Percentiles rank a stretch among this genome's conserved stretches.
Evolutionary conservation across 1,139 yeast species (phyloP).

Genomic region (Geotrichum phurueaensis): DNA sequence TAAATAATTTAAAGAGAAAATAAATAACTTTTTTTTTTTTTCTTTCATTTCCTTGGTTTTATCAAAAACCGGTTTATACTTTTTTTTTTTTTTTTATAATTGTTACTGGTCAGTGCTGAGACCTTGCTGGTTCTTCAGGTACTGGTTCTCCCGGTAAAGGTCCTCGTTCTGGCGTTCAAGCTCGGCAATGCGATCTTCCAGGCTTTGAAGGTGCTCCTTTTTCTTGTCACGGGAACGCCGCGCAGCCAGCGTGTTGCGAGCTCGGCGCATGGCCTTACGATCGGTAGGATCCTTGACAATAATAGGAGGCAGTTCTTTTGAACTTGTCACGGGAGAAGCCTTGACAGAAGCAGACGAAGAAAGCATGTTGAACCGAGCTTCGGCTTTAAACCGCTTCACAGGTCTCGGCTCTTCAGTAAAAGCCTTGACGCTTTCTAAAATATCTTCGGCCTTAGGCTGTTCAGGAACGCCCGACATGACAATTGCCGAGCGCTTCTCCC

Average conservation of each 20-base stretch:
- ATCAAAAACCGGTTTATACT: not conserved
- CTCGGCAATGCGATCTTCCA: constrained; percentile 69
- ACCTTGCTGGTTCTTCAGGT: not conserved
- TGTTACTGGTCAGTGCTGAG: not conserved
- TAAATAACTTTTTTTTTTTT: too few relatives aligned
- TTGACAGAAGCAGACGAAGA: not conserved
- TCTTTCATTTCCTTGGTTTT: too few relatives aligned
- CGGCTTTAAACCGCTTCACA: not conserved
- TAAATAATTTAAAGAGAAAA: too few relatives aligned
- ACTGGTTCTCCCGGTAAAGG: constrained; percentile 17
- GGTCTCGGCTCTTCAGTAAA: not conserved
- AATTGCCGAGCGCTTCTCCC: constrained; percentile 22
- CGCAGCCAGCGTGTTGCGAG: constrained; percentile 95
- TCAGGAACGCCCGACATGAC: constrained; percentile 9
- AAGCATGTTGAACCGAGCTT: not conserved
- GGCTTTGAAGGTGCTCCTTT: constrained; percentile 76
- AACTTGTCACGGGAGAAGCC: not conserved
- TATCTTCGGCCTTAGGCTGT: not conserved
- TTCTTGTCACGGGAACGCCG: constrained; percentile 91
- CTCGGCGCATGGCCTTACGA: constrained; percentile 71
- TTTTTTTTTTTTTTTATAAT: too few relatives aligned
- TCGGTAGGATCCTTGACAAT: constrained; percentile 50
- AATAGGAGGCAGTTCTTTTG: constrained; percentile 44
- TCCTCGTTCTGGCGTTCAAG: constrained; percentile 37
- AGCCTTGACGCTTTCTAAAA: not conserved